These are phyloP conservation scores for Monosporascus sp. DNA, from an alignment of 2,329 filamentous ascomycete species.

Conservation along the genomic window DNA sequence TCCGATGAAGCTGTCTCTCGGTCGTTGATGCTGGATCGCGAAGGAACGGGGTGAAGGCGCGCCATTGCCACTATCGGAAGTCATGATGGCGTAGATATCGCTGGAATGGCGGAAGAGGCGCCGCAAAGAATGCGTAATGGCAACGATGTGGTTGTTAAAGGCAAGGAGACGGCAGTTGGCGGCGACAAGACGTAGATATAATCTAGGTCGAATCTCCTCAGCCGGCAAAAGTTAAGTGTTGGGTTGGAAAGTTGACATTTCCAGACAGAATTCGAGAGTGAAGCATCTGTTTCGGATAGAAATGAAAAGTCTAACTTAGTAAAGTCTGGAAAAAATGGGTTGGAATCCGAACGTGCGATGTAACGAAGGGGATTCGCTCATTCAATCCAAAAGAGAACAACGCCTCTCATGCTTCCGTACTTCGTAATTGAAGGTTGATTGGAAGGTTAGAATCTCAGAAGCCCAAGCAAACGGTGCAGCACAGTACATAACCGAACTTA, in stretches of 20 bases:
- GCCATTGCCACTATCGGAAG: conserved; percentile 14
- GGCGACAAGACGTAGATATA: not conserved
- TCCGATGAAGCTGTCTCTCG: conserved; percentile 63
- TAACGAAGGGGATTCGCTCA: too few relatives aligned
- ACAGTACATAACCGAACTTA: not conserved
- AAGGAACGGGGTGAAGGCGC: conserved; percentile 50
- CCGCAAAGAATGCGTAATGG: not conserved
- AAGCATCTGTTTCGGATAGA: too few relatives aligned
- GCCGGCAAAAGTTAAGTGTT: too few relatives aligned
- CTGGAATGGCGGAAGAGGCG: not conserved
- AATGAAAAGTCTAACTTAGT: not conserved
- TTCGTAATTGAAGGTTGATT: too few relatives aligned
- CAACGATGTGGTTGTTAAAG: not conserved
- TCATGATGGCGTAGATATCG: conserved; percentile 8
- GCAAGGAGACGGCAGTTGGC: not conserved
- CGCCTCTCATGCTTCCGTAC: too few relatives aligned
- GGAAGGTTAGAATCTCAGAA: too few relatives aligned
- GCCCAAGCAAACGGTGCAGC: too few relatives aligned
- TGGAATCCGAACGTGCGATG: not conserved
- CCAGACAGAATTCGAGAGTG: not conserved
- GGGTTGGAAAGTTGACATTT: not conserved
- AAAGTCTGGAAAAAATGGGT: not conserved
- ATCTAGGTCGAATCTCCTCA: not conserved
- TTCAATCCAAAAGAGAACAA: too few relatives aligned
- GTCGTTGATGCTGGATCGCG: conserved; percentile 50